These are phyloP conservation scores for Sambucus nigra DNA, from an alignment of 129 eudicot species.

Conservation along the genomic window DNA sequence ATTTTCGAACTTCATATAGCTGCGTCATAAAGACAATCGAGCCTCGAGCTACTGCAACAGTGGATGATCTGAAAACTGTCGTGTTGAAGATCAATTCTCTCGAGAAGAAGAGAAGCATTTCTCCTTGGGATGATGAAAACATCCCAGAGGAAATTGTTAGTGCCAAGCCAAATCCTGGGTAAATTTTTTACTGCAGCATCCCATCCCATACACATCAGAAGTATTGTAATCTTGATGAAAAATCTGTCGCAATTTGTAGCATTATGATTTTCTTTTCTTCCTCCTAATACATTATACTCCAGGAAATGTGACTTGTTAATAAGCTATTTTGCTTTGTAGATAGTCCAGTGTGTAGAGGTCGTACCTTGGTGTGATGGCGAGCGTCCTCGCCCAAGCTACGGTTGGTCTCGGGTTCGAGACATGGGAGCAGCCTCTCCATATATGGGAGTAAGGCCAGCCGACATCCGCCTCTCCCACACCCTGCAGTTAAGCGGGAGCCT, in stretches of 20 bases:
- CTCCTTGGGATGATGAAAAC: constrained; percentile 73
- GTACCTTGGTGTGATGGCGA: too few species aligned
- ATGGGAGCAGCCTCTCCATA: too few species aligned
- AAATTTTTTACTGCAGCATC: constrained; percentile 16
- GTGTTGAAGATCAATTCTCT: constrained; percentile 61
- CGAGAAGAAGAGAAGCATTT: constrained; percentile 44
- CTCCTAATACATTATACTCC: not conserved
- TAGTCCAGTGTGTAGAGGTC: too few species aligned
- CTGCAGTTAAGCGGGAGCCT: too few species aligned
- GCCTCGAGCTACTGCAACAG: constrained; percentile 67
- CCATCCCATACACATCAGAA: constrained; percentile 2
- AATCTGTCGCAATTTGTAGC: not conserved
- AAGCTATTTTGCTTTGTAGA: too few species aligned
- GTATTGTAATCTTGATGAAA: not conserved
- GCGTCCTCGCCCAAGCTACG: too few species aligned
- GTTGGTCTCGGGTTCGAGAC: too few species aligned
- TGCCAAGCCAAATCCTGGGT: constrained; percentile 73
- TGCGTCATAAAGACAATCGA: constrained; percentile 76
- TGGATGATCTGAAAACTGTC: constrained; percentile 48
- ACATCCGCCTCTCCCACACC: too few species aligned
- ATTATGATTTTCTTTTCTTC: not conserved
- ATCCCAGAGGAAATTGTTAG: constrained; percentile 85
- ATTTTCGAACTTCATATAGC: constrained; percentile 57
- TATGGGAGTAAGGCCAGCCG: too few species aligned
- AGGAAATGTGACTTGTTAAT: too few species aligned